Evolutionary conservation across 2,329 filamentous ascomycete species (phyloP).

Genomic region (Teratosphaeria nubilosa): DNA sequence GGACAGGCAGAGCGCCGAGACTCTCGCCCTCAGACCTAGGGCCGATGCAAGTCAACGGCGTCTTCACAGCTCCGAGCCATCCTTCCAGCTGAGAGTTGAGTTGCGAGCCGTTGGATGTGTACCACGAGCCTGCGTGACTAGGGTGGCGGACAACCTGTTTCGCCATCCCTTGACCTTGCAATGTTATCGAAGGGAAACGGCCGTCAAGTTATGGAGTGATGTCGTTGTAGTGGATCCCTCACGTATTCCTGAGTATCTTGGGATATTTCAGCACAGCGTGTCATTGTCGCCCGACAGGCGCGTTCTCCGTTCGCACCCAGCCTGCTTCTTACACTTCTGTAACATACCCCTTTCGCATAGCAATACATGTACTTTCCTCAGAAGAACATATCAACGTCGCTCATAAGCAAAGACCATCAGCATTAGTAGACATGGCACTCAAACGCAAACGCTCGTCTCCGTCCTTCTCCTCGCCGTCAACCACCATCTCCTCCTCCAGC

Average conservation of each 20-base stretch:
- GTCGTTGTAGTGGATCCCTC: not conserved
- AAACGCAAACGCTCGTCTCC: slow-evolving; percentile 48
- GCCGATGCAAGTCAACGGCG: slow-evolving; percentile 51
- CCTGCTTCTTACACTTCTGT: not conserved
- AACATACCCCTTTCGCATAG: not conserved
- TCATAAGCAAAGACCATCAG: not conserved
- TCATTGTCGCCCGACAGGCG: not conserved
- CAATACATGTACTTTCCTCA: not conserved
- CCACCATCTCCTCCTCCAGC: slow-evolving; percentile 27
- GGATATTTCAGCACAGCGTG: not conserved
- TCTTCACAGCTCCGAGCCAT: slow-evolving; percentile 64
- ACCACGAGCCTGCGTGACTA: slow-evolving; percentile 83
- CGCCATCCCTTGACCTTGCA: slow-evolving; percentile 10
- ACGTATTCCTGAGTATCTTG: not conserved
- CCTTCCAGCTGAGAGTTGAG: slow-evolving; percentile 61
- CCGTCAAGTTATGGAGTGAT: not conserved
- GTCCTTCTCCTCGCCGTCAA: slow-evolving; percentile 34
- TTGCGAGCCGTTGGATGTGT: slow-evolving; percentile 49
- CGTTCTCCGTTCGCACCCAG: not conserved
- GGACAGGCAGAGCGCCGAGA: slow-evolving; percentile 49
- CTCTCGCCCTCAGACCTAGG: slow-evolving; percentile 30
- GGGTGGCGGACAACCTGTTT: slow-evolving; percentile 43
- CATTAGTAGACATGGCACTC: slow-evolving; percentile 37
- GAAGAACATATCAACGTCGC: not conserved
- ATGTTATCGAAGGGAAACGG: not conserved